Percentiles rank a stretch among this genome's conserved stretches.
phyloP scores from a whole-genome alignment of 1,284 basidiomycete species.

The Sanghuangporus sanghuang region DNA sequence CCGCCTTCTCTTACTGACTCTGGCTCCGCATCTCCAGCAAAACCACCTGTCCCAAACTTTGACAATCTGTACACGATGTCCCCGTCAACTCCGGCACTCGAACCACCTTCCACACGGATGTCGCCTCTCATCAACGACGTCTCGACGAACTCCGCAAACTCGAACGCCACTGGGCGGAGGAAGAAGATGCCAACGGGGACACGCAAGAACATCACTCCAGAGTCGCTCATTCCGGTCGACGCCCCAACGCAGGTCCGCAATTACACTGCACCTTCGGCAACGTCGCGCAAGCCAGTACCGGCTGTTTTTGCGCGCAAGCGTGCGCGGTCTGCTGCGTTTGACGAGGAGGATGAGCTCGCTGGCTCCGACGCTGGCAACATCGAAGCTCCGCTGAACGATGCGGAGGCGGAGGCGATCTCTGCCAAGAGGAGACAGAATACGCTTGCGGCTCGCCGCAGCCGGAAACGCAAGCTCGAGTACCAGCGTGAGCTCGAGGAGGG shows the following conservation, averaged over 20 bases:
- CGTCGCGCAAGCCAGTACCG: conserved; percentile 54
- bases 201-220: conserved; percentile 47
- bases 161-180: conserved; percentile 20
- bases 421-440: conserved; percentile 78
- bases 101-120: conserved; percentile 30
- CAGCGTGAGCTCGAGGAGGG: conserved; percentile 55
- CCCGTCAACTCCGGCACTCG: conserved; percentile 39
- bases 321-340: conserved; percentile 44
- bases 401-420: conserved; percentile 63
- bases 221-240: conserved; percentile 45
- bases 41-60: conserved; percentile 24
- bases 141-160: neutral
- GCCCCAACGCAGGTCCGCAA: conserved; percentile 55
- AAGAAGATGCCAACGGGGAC: conserved; percentile 41
- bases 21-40: neutral
- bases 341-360: conserved; percentile 47
- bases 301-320: conserved; percentile 54
- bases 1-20: conserved; percentile 15
- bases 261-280: conserved; percentile 51
- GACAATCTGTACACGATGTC: conserved; percentile 39
- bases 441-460: conserved; percentile 67
- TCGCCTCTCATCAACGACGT: conserved; percentile 13
- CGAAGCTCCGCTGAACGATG: conserved; percentile 32
- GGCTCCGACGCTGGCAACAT: conserved; percentile 28
- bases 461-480: conserved; percentile 74